Evolutionary conservation across 2,329 filamentous ascomycete genomes (phyloP).

Genomic region (Fusarium cicatricum): DNA sequence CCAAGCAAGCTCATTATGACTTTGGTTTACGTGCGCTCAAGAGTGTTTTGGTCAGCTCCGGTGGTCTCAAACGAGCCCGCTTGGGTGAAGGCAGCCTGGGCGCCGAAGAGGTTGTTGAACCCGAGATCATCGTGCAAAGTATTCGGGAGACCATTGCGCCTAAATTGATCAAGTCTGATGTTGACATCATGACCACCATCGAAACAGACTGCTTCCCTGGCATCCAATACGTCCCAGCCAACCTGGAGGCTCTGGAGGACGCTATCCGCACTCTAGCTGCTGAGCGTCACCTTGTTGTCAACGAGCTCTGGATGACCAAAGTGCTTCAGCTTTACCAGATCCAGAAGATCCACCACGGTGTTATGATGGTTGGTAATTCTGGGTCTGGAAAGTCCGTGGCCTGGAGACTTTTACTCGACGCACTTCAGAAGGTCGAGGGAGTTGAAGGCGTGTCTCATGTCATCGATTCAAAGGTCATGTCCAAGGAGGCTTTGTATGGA

Average conservation of each 20-base stretch:
- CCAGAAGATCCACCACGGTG: constrained; percentile 96
- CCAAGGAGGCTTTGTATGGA: constrained; percentile 96
- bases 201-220: constrained; percentile 90
- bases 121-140: constrained; percentile 98
- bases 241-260: constrained; percentile 78
- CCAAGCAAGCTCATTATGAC: constrained; percentile 98
- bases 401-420: constrained; percentile 92
- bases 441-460: constrained; percentile 96
- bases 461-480: constrained; percentile 99
- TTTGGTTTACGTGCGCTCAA: constrained; percentile 98
- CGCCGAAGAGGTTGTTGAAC: constrained; percentile 80
- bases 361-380: constrained; percentile 99
- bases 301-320: constrained; percentile 97
- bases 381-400: constrained; percentile 97
- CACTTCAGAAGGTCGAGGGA: constrained; percentile 88
- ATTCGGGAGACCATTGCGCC: constrained; percentile 98
- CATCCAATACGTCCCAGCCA: constrained; percentile 90
- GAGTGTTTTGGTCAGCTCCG: constrained; percentile 97
- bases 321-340: constrained; percentile 97
- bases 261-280: constrained; percentile 84
- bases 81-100: constrained; percentile 67
- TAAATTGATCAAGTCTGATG: constrained; percentile 93
- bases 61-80: constrained; percentile 89
- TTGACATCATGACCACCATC: constrained; percentile 84
- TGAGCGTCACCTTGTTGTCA: constrained; percentile 88